phyloP scores from a whole-genome alignment of 371 early-diverging fungal genomes.

The Mucor piriformis region DNA sequence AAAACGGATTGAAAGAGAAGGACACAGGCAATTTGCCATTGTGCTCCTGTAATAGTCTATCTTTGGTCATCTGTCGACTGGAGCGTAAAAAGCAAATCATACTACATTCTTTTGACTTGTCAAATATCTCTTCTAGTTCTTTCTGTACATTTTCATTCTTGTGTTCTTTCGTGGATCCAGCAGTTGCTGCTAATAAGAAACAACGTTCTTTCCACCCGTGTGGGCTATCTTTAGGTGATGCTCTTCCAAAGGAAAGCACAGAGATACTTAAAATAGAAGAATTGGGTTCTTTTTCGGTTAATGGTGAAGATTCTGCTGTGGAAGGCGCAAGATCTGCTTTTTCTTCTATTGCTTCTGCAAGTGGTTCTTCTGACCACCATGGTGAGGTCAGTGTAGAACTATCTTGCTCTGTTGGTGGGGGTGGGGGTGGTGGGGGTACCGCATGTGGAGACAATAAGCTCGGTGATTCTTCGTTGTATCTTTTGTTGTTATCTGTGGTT shows the following conservation, averaged over 20 bases:
- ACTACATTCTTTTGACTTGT: constrained; percentile 20
- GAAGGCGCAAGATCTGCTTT: background rate
- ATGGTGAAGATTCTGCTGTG: background rate
- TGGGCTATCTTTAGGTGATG: constrained; percentile 4
- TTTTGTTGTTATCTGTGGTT: background rate
- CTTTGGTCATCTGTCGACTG: constrained; percentile 12
- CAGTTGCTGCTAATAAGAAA: constrained; percentile 14
- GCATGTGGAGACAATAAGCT: constrained; percentile 26
- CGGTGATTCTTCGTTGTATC: constrained; percentile 1
- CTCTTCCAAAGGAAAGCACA: constrained; percentile 11
- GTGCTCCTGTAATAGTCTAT: background rate
- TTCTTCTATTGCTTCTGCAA: background rate
- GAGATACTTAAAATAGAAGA: constrained; percentile 11
- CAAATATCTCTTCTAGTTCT: constrained; percentile 16
- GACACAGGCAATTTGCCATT: background rate
- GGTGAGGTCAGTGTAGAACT: constrained; percentile 21
- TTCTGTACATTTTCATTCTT: constrained; percentile 1
- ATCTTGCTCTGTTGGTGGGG: constrained; percentile 18
- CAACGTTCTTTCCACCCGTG: constrained; percentile 22
- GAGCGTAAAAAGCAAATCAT: constrained; percentile 29
- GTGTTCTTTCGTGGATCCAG: background rate
- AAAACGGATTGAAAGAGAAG: constrained; percentile 19
- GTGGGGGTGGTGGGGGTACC: constrained; percentile 16
- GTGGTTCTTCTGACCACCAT: constrained; percentile 33
- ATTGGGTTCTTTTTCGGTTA: background rate